These are phyloP conservation scores for Aphelidium insulamus DNA, from an alignment of 371 early-diverging fungal genomes.

Conservation along the genomic window DNA sequence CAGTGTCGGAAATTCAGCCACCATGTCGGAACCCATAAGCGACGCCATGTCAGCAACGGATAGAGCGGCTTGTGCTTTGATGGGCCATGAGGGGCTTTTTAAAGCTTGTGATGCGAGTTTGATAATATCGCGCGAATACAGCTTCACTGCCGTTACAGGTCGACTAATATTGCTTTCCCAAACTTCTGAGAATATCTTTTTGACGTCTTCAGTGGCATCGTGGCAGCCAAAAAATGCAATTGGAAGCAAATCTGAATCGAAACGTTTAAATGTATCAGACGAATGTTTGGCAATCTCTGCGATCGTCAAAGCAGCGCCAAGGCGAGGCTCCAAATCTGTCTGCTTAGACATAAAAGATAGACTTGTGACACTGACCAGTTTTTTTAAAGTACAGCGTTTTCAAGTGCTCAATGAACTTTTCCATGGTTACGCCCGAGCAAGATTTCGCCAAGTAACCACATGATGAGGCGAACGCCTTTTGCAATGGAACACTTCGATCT, in stretches of 20 bases:
- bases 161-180: slow-evolving; percentile 46
- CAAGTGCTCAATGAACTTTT: slow-evolving; percentile 37
- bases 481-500: slow-evolving; percentile 52
- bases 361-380: background rate
- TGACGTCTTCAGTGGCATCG: slow-evolving; percentile 32
- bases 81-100: slow-evolving; percentile 43
- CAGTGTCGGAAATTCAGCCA: slow-evolving; percentile 1
- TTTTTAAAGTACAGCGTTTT: slow-evolving; percentile 44
- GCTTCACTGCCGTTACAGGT: slow-evolving; percentile 26
- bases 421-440: slow-evolving; percentile 26
- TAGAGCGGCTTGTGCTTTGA: slow-evolving; percentile 50
- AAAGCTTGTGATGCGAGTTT: slow-evolving; percentile 26
- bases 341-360: background rate
- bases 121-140: slow-evolving; percentile 34
- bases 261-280: slow-evolving; percentile 29
- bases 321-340: slow-evolving; percentile 45
- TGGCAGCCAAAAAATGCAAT: slow-evolving; percentile 49
- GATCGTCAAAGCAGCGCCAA: slow-evolving; percentile 39
- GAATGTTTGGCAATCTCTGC: slow-evolving; percentile 58
- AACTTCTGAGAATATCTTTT: slow-evolving; percentile 41
- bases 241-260: slow-evolving; percentile 37
- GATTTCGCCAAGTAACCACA: slow-evolving; percentile 53
- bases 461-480: slow-evolving; percentile 63
- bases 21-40: slow-evolving; percentile 7
- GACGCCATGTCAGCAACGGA: slow-evolving; percentile 38